phyloP scores from a whole-genome alignment of 2,329 filamentous ascomycete species.

The Nannizziopsis barbatae region DNA sequence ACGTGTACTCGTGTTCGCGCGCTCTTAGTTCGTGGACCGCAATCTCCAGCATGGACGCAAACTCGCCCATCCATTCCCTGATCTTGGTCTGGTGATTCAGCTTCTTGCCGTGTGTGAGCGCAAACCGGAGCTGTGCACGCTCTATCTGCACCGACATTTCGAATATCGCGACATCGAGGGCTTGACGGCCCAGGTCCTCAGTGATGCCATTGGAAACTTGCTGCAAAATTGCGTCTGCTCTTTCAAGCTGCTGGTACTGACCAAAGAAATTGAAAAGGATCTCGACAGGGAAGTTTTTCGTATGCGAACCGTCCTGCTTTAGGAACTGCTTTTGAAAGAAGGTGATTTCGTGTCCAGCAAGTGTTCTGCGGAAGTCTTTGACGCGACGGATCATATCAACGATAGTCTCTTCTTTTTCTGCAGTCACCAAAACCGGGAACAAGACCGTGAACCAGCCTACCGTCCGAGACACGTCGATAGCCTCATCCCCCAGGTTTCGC shows the following conservation, averaged over 20 bases:
- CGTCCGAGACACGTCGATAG: constrained; percentile 40
- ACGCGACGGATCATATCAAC: constrained; percentile 27
- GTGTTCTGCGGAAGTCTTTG: constrained; percentile 30
- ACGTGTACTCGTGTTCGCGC: constrained; percentile 25
- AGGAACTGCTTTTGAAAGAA: constrained; percentile 29
- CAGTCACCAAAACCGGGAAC: constrained; percentile 28
- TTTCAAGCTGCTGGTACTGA: constrained; percentile 35
- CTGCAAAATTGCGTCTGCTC: constrained; percentile 35
- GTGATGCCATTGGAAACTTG: constrained; percentile 32
- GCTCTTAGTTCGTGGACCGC: constrained; percentile 20
- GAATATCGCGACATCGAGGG: constrained; percentile 40
- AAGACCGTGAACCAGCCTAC: constrained; percentile 44
- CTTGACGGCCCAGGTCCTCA: constrained; percentile 36
- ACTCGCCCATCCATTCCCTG: constrained; percentile 34
- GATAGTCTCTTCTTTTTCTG: constrained; percentile 17
- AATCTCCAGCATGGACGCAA: constrained; percentile 24
- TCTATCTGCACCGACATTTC: constrained; percentile 37
- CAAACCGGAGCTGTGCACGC: constrained; percentile 14
- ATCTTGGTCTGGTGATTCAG: constrained; percentile 40
- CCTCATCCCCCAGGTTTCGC: constrained; percentile 35
- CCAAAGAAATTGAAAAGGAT: constrained; percentile 35
- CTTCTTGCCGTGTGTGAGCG: constrained; percentile 36
- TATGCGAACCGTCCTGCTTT: constrained; percentile 27
- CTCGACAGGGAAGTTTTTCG: constrained; percentile 27
- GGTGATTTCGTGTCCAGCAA: constrained; percentile 30